Percentiles rank a stretch among this genome's conserved stretches.
These are phyloP conservation scores for Mycogone perniciosa DNA, from an alignment of 2,329 filamentous ascomycete genomes.

Conservation along the genomic window DNA sequence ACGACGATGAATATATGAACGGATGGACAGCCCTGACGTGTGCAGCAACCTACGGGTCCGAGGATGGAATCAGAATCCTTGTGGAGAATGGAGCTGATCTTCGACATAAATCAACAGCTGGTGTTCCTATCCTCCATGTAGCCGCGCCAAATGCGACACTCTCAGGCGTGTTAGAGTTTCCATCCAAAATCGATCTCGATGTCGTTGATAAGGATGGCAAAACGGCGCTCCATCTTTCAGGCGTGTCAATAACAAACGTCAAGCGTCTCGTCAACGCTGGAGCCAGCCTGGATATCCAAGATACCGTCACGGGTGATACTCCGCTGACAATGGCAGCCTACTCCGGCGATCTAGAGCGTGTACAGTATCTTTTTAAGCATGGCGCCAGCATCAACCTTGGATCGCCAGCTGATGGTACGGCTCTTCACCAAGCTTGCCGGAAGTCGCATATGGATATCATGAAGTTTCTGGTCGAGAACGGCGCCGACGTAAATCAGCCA, in stretches of 20 bases:
- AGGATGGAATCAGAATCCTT: not conserved
- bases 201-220: not conserved
- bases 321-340: conserved; percentile 1
- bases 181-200: conserved; percentile 9
- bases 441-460: not conserved
- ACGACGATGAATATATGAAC: conserved; percentile 1
- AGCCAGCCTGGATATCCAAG: conserved; percentile 2
- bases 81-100: conserved; percentile 11
- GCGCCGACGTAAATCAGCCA: conserved; percentile 7
- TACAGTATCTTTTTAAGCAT: conserved; percentile 8
- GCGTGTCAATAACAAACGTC: not conserved
- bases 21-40: conserved; percentile 10
- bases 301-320: conserved; percentile 1
- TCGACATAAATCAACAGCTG: not conserved
- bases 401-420: conserved; percentile 4
- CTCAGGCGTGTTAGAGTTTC: conserved; percentile 6
- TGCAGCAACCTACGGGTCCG: not conserved
- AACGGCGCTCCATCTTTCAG: not conserved
- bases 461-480: conserved; percentile 8
- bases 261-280: conserved; percentile 11
- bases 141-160: conserved; percentile 1
- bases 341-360: conserved; percentile 3
- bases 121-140: conserved; percentile 4
- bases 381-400: conserved; percentile 12
- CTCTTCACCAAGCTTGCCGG: conserved; percentile 6